Evolutionary conservation across 2,329 filamentous ascomycete genomes (phyloP), one percentile per base, ranked within the genome.

Genomic region (Arthrobotrys iridis): DNA sequence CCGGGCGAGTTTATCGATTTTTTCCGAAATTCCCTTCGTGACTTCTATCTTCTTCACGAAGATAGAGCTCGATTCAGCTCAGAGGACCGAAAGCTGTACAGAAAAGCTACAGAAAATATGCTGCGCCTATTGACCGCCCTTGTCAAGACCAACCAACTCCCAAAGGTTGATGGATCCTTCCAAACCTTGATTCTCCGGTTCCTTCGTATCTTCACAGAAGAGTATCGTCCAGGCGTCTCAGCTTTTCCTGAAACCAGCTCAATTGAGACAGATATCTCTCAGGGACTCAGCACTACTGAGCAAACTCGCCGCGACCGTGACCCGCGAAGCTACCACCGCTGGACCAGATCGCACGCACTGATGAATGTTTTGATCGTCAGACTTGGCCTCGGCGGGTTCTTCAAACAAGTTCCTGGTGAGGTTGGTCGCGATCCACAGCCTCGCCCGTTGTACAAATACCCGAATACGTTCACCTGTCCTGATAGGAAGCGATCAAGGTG

Each of bases 11-110:
- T 66, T 24, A 7, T 43, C 10, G 15, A 7, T 2, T 74, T 74
- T 20, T 57, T 74, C 18, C 33, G 26, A 18, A 59, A 37, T 10
- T 10, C 30, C 0, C 6, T 67, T 8, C 43, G 46, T 0, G 37
- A 66, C 22, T 57, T 66, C 26, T 74, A 67, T 26, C 7, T 62
- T 1, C 24, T 74, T 18, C 62, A 74, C 22, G 43, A 50, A 22
- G 45, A 67, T 2, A 18, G 55, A 18, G 26, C 18, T 6, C 28
- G n/a, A 2, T 57, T 63, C n/a, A 45, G 24, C 13, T 28, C 50
- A 1, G 7, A 4, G 2, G 13, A 35, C n/a, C 22, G 62, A 7
- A 37, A 64, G 11, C 3, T 35, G 11, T 60, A 57, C 28, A 57
- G 62, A 22, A 63, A 48, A n/a, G 33, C 33, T 1, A 37, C 33